A percentile compares a stretch with the other conserved stretches of the same genome.
phyloP scores from a whole-genome alignment of 257 asterid genomes.

The Osmanthus fragrans region DNA sequence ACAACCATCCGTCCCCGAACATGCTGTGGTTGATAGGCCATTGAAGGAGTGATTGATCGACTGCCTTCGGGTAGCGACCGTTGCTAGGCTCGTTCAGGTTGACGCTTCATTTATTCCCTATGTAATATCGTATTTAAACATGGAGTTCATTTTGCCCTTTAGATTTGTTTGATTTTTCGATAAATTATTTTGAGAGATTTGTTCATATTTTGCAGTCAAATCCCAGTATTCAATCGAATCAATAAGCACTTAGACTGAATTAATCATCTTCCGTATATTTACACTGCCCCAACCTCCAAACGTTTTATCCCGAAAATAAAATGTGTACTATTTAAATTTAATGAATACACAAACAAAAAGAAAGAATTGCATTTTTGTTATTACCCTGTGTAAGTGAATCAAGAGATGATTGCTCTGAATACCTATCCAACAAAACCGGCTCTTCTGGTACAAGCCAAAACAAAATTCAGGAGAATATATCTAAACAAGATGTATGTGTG shows the following conservation, averaged over 20 bases:
- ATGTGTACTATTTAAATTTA: not conserved
- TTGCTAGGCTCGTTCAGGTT: too few relatives aligned
- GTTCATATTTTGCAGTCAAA: not conserved
- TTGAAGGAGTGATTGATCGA: too few relatives aligned
- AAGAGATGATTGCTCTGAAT: constrained; percentile 25
- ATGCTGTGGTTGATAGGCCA: too few relatives aligned
- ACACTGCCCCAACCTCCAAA: not conserved
- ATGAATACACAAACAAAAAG: not conserved
- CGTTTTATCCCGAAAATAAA: not conserved
- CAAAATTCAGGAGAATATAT: constrained; percentile 26
- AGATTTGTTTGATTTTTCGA: not conserved
- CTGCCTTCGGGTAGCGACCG: too few relatives aligned
- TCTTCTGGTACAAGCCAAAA: constrained; percentile 32
- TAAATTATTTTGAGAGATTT: not conserved
- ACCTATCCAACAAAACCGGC: constrained; percentile 33
- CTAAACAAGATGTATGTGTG: constrained; percentile 11
- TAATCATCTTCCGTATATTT: not conserved
- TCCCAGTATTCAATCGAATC: not conserved
- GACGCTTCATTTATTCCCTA: too few relatives aligned
- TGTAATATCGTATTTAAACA: too few relatives aligned
- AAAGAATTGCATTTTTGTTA: constrained; percentile 38
- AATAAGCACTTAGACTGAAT: too few relatives aligned
- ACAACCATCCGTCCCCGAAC: too few relatives aligned
- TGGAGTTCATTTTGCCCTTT: not conserved
- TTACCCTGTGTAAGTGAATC: constrained; percentile 31